Evolutionary conservation across 495 filamentous ascomycete species (phyloP).

Genomic region (Neurospora sp.): DNA sequence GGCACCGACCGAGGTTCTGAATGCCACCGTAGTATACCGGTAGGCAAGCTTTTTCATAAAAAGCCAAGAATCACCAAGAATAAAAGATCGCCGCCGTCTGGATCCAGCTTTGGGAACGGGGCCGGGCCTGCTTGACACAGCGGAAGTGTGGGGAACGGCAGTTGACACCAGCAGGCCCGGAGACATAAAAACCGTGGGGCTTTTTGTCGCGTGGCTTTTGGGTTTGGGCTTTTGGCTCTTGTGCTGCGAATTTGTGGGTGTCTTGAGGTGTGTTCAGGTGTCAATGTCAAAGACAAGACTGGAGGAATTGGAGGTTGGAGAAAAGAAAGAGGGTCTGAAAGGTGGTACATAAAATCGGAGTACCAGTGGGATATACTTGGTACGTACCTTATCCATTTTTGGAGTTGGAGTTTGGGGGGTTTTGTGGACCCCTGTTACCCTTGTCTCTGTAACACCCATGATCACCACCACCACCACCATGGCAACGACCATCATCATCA

Average conservation of each 20-base stretch:
- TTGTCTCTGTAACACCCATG: background rate
- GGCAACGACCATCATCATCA: background rate
- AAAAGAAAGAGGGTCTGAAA: background rate
- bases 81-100: background rate
- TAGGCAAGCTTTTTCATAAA: background rate
- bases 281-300: background rate
- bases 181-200: background rate
- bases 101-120: background rate
- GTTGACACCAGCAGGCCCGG: background rate
- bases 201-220: background rate
- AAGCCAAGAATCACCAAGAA: background rate
- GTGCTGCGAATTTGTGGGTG: too few relatives aligned
- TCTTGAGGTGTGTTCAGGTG: background rate
- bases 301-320: background rate
- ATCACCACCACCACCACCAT: background rate
- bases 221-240: too few relatives aligned
- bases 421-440: background rate
- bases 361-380: background rate
- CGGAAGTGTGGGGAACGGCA: background rate
- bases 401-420: background rate
- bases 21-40: too few relatives aligned
- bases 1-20: too few relatives aligned
- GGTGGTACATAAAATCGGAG: background rate
- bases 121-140: background rate
- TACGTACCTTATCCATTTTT: background rate